A percentile compares a stretch with the other conserved stretches of the same genome.
These are phyloP conservation scores for Trichoderma koningiopsis DNA, from an alignment of 2,329 filamentous ascomycete species.

Conservation along the genomic window DNA sequence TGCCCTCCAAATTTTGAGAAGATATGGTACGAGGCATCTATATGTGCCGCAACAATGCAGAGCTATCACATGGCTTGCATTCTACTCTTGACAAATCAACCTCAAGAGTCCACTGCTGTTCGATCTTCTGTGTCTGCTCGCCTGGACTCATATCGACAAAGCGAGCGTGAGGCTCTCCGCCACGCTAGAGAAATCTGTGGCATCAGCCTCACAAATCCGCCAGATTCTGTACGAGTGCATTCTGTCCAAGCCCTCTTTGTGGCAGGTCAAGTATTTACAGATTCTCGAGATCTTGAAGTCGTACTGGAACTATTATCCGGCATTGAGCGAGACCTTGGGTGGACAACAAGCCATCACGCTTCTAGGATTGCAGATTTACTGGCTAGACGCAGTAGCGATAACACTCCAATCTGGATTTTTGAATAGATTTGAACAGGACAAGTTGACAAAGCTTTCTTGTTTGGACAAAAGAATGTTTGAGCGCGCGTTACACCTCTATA, in stretches of 20 bases:
- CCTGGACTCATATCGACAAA: conserved; percentile 15
- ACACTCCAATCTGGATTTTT: conserved; percentile 11
- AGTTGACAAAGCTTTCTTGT: no score
- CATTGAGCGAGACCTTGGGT: conserved; percentile 12
- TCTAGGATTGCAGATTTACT: conserved; percentile 10
- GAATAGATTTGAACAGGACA: background rate
- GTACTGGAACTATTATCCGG: background rate
- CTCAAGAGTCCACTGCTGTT: conserved; percentile 18
- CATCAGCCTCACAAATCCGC: conserved; percentile 9
- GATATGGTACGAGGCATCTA: conserved; percentile 20
- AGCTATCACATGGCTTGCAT: conserved; percentile 22
- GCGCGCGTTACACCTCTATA: no score
- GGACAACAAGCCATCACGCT: conserved; percentile 20
- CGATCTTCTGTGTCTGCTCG: conserved; percentile 15
- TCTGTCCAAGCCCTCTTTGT: conserved; percentile 9
- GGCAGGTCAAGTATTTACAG: conserved; percentile 14
- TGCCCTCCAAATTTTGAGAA: conserved; percentile 4
- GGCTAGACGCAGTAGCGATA: background rate
- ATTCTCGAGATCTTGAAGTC: background rate
- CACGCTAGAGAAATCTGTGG: conserved; percentile 20
- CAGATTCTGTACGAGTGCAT: conserved; percentile 12
- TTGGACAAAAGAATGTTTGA: no score
- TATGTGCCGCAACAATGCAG: conserved; percentile 20
- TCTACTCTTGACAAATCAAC: conserved; percentile 14
- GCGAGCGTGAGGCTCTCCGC: conserved; percentile 14